Percentiles rank a stretch among this genome's conserved stretches.
Evolutionary conservation across 495 filamentous ascomycete genomes (phyloP).

Genomic region (Xylaria longipes): DNA sequence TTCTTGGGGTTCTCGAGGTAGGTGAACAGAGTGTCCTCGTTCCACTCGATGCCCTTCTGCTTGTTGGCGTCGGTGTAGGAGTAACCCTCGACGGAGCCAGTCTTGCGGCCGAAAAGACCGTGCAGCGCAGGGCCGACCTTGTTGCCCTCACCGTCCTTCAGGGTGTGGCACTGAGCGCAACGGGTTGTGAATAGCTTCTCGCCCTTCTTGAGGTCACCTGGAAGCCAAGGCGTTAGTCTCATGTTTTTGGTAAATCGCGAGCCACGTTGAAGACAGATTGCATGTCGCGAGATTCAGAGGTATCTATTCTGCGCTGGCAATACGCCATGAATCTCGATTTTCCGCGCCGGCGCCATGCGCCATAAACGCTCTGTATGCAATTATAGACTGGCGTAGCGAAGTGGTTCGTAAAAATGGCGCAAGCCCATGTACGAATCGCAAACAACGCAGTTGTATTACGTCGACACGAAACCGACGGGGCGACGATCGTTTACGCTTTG

Average conservation of each 20-base stretch:
- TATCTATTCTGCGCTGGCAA: neutral
- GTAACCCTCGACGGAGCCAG: conserved; percentile 88
- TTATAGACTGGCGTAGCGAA: neutral
- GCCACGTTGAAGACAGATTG: neutral
- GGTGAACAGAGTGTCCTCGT: conserved; percentile 77
- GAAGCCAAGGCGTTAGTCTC: conserved; percentile 43
- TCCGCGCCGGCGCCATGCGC: neutral
- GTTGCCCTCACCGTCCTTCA: conserved; percentile 86
- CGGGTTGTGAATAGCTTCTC: conserved; percentile 99
- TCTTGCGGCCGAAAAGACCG: conserved; percentile 97
- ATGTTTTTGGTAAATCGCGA: neutral
- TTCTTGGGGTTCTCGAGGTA: conserved; percentile 66
- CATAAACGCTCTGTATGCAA: neutral
- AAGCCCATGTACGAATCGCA: conserved; percentile 28
- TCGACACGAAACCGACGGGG: neutral
- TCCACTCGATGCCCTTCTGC: conserved; percentile 89
- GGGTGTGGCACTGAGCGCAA: conserved; percentile 97
- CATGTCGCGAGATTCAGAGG: neutral
- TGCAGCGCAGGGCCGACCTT: conserved; percentile 97
- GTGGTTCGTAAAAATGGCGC: conserved; percentile 47
- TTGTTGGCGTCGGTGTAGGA: conserved; percentile 99
- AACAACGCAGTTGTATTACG: neutral
- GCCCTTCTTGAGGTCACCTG: conserved; percentile 96
- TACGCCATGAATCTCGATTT: neutral
- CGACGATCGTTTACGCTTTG: neutral